Evolutionary conservation across 805 yeast species (phyloP), one percentile per base, ranked within the genome.

Genomic region (Naumovozyma baii): DNA sequence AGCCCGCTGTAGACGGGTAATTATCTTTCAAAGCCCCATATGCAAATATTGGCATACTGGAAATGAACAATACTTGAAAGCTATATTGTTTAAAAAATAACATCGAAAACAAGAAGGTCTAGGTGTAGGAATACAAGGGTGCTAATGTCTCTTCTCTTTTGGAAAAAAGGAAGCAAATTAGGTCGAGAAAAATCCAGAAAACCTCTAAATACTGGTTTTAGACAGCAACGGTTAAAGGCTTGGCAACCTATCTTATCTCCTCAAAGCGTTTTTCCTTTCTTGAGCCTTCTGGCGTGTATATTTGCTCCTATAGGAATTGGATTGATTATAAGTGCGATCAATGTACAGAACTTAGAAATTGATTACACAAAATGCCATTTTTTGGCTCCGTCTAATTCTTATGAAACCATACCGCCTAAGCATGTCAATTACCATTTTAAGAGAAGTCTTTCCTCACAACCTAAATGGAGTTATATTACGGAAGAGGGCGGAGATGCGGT

Each of bases 231-330:
- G 50, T 56, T 76, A 46, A 74, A 74, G 49, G 70, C 80, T 31
- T 76, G 80, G 78, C 80, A 76, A 50, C 98, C 97, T 1, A 85
- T 92, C 39, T 72, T 92, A 40, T 83, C 96, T 1, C 96, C 97
- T 13, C 79, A 79, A 48, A 80, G 94, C 14, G 96, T 90, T 34
- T 72, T 92, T 34, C 97, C 97, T 2, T 67, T 90, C 38, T 69
- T 92, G 40, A 70, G 87, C 36, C 48, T 82, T 18, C 64, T 84
- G 33, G 85, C 94, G 1, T 67, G 85, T 17, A 70, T 92, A 3
- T 87, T 88, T 63, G 84, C 92, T 1, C 96, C 96, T 1, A 72
- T 92, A 37, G 98, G 98, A 3, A 81, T 88, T 22, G 94, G 85
- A 13, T 72, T 92, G 41, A 61, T 87, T 20, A 74, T 73, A 48